Conservation (phyloP, 2,329 filamentous ascomycete species). For the Teratosphaeria pseudoeucalypti region DNA sequence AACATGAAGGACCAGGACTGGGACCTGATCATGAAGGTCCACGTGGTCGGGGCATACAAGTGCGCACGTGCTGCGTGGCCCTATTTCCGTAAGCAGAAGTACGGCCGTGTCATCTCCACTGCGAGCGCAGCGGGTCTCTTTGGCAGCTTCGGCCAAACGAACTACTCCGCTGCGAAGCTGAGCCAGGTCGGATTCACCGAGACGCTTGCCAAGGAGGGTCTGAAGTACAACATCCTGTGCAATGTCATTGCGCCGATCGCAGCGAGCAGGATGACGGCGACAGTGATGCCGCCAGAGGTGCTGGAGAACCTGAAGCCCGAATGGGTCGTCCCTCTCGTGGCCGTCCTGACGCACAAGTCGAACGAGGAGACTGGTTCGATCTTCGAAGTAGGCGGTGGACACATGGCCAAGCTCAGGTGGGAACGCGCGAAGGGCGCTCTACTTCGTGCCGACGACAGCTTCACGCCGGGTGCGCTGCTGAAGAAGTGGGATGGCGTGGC, state of each 20-base stretch:
- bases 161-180: constrained; percentile 96
- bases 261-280: constrained; percentile 90
- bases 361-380: constrained; percentile 84
- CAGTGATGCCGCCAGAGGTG: constrained; percentile 89
- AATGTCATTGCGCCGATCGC: constrained; percentile 95
- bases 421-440: constrained; percentile 83
- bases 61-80: constrained; percentile 91
- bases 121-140: constrained; percentile 92
- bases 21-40: constrained; percentile 88
- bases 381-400: constrained; percentile 87
- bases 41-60: constrained; percentile 91
- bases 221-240: constrained; percentile 93
- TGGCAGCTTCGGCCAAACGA: constrained; percentile 89
- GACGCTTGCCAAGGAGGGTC: constrained; percentile 92
- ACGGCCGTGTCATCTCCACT: constrained; percentile 91
- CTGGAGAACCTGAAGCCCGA: constrained; percentile 78
- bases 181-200: constrained; percentile 95
- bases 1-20: constrained; percentile 97
- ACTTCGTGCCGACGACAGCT: constrained; percentile 75
- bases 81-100: constrained; percentile 98
- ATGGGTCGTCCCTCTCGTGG: constrained; percentile 90
- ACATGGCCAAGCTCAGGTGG: constrained; percentile 89
- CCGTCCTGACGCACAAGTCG: constrained; percentile 73
- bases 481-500: constrained; percentile 81
- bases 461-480: constrained; percentile 79